A percentile compares a stretch with the other conserved stretches of the same genome.
phyloP scores from a whole-genome alignment of 345 rosid genomes.

The Linum lewisii region DNA sequence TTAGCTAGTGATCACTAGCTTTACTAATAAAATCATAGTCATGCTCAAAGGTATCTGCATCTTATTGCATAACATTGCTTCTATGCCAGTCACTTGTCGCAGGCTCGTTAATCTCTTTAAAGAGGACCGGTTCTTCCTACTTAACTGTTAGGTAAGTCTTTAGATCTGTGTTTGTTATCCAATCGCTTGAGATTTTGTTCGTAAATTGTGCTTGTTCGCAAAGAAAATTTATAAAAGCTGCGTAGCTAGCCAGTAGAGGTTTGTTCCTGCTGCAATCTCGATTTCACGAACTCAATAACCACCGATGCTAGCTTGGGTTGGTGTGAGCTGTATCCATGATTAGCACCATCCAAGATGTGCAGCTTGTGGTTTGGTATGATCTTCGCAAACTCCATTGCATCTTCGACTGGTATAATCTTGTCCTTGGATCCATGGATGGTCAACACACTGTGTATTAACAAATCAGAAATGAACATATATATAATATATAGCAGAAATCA shows the following conservation, averaged over 20 bases:
- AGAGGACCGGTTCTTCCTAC: too few relatives aligned
- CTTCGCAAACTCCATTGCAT: slow-evolving; percentile 20
- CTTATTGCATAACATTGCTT: too few relatives aligned
- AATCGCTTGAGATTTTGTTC: too few relatives aligned
- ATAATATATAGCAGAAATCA: not conserved
- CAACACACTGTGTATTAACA: slow-evolving; percentile 14
- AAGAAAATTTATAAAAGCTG: too few relatives aligned
- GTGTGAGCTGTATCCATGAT: slow-evolving; percentile 21
- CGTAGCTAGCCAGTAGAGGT: slow-evolving; percentile 1
- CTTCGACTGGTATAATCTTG: slow-evolving; percentile 19
- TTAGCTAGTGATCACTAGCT: too few relatives aligned
- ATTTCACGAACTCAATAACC: slow-evolving; percentile 12
- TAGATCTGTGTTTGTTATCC: too few relatives aligned
- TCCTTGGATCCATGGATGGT: slow-evolving; percentile 24
- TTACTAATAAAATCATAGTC: too few relatives aligned
- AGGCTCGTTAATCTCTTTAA: too few relatives aligned
- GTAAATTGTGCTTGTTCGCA: too few relatives aligned
- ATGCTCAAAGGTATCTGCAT: too few relatives aligned
- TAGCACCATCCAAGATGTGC: slow-evolving; percentile 23
- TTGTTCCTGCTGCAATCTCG: slow-evolving; percentile 17
- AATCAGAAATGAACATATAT: not conserved
- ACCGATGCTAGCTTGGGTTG: slow-evolving; percentile 12
- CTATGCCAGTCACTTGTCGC: too few relatives aligned
- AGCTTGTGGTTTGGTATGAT: slow-evolving; percentile 21
- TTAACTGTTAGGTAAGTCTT: too few relatives aligned